phyloP scores from a whole-genome alignment of 2,329 filamentous ascomycete species.

The Cercospora berteroae region DNA sequence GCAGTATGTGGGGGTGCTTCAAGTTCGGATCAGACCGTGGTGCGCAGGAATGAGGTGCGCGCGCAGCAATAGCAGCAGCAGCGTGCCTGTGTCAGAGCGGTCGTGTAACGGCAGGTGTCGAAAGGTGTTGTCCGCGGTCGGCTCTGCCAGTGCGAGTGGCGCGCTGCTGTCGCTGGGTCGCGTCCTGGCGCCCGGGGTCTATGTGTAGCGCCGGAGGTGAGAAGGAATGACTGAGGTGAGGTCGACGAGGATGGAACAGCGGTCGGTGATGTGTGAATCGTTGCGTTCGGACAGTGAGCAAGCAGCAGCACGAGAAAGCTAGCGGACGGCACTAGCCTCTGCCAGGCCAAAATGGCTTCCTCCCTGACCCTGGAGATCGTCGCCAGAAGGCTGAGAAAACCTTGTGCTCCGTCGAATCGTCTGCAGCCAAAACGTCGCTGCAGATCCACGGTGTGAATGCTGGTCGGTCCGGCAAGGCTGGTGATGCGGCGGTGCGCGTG shows the following conservation, averaged over 20 bases:
- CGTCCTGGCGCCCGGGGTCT: neutral
- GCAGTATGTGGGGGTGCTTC: conserved; percentile 19
- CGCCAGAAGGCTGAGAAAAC: conserved; percentile 1
- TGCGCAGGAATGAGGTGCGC: conserved; percentile 9
- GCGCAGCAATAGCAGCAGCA: neutral
- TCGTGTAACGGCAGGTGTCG: neutral
- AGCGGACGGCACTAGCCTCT: neutral
- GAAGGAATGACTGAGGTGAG: conserved; percentile 20
- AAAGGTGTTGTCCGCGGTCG: neutral
- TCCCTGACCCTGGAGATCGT: neutral
- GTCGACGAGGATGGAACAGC: conserved; percentile 1
- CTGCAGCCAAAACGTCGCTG: neutral
- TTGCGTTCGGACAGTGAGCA: neutral
- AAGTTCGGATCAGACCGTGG: neutral
- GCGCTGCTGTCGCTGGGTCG: neutral
- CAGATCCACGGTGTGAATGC: neutral
- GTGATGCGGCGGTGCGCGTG: neutral
- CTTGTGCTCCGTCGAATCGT: conserved; percentile 4
- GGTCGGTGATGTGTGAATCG: conserved; percentile 2
- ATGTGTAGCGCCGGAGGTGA: neutral
- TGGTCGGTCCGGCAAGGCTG: neutral
- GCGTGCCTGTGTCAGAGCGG: conserved; percentile 15
- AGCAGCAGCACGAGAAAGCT: neutral
- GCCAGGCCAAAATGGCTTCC: neutral
- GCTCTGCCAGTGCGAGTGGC: neutral